A percentile compares a stretch with the other conserved stretches of the same genome.
These are phyloP conservation scores for Aureobasidium sp. DNA, from an alignment of 2,329 filamentous ascomycete species.

Conservation along the genomic window DNA sequence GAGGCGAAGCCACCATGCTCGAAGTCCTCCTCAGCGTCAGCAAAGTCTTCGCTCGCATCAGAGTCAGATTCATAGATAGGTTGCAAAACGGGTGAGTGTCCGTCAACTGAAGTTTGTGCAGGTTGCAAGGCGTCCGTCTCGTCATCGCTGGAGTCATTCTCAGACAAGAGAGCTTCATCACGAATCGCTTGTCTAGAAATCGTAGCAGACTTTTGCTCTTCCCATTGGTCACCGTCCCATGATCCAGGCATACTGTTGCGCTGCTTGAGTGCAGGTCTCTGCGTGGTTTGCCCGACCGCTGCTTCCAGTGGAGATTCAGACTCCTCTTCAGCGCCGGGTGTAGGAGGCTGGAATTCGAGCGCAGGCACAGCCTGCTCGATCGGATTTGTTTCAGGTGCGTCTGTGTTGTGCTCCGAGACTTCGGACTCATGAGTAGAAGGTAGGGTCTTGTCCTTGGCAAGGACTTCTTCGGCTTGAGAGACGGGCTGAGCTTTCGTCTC, in stretches of 20 bases:
- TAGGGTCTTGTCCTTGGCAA: neutral
- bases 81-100: slow-evolving; percentile 6
- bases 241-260: slow-evolving; percentile 15
- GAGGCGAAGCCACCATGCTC: slow-evolving; percentile 64
- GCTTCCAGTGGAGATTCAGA: neutral
- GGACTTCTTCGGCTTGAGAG: neutral
- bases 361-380: slow-evolving; percentile 18
- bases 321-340: slow-evolving; percentile 26
- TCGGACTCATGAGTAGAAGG: neutral
- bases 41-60: slow-evolving; percentile 58
- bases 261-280: slow-evolving; percentile 3
- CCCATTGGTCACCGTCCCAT: slow-evolving; percentile 13
- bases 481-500: neutral
- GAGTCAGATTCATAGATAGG: slow-evolving; percentile 19
- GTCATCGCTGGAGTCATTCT: slow-evolving; percentile 15
- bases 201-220: neutral
- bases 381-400: neutral
- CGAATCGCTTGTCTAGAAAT: neutral
- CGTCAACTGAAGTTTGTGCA: neutral
- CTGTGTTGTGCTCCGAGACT: neutral
- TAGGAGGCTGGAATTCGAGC: slow-evolving; percentile 30
- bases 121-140: neutral
- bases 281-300: neutral
- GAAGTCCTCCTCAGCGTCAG: slow-evolving; percentile 67
- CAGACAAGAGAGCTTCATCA: neutral